Percentiles rank a stretch among this genome's conserved stretches.
Evolutionary conservation across 768 basidiomycete genomes (phyloP).

Genomic region (Tricholoma sp.): DNA sequence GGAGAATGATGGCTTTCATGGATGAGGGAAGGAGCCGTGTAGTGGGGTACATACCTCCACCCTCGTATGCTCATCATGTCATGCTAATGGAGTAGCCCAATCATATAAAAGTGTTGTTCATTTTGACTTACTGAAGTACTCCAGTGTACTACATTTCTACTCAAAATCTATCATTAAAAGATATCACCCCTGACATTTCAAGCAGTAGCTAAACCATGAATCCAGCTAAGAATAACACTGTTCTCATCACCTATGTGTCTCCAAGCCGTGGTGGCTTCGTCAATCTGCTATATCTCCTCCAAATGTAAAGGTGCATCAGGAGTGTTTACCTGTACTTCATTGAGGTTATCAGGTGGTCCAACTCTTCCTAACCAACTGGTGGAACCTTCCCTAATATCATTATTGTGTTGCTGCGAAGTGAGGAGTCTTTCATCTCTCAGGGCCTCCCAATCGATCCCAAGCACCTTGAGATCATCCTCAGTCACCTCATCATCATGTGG

Average conservation of each 20-base stretch:
- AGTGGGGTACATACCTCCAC: no score
- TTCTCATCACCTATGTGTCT: neutral
- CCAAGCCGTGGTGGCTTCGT: neutral
- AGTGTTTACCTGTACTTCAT: neutral
- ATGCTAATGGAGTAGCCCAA: no score
- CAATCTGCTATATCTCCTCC: neutral
- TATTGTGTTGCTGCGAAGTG: no score
- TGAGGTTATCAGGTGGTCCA: neutral
- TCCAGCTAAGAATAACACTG: neutral
- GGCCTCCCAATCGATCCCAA: conserved; percentile 20
- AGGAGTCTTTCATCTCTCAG: no score
- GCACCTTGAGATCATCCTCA: conserved; percentile 16
- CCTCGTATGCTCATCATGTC: no score
- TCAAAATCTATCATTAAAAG: no score
- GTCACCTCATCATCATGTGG: neutral
- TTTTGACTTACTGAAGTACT: no score
- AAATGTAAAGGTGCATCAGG: neutral
- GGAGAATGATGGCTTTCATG: no score
- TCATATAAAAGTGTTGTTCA: no score
- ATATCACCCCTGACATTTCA: no score
- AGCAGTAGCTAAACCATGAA: neutral
- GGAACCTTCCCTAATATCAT: neutral
- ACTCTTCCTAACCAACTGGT: neutral
- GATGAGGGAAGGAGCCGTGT: no score
- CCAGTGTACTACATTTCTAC: no score